These are phyloP conservation scores for Berkeleyomyces basicola DNA, from an alignment of 2,329 filamentous ascomycete species.

Conservation along the genomic window DNA sequence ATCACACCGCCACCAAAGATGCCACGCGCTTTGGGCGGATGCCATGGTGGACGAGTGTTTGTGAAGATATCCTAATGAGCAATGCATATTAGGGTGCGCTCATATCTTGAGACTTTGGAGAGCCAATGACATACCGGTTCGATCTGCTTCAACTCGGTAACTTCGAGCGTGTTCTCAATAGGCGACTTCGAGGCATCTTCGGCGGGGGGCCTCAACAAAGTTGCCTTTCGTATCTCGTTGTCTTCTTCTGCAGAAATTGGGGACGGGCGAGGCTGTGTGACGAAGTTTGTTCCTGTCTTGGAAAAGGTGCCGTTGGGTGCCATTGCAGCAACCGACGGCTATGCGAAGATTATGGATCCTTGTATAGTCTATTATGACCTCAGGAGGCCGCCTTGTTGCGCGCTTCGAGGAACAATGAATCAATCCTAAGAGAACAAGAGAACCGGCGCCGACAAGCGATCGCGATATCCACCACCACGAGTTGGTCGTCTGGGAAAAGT, in stretches of 20 bases:
- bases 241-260: not conserved
- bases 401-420: not conserved
- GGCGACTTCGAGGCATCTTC: constrained; percentile 54
- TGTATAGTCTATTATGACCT: not conserved
- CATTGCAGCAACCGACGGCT: not conserved
- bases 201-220: constrained; percentile 50
- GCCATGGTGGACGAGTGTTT: constrained; percentile 82
- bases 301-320: constrained; percentile 1
- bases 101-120: not conserved
- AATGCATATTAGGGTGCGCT: not conserved
- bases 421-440: not conserved
- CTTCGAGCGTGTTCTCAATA: constrained; percentile 79
- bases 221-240: constrained; percentile 21
- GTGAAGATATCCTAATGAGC: constrained; percentile 66
- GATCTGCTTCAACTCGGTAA: constrained; percentile 62
- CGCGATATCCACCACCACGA: not conserved
- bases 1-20: constrained; percentile 91
- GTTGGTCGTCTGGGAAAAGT: not conserved
- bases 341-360: not conserved
- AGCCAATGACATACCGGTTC: constrained; percentile 41
- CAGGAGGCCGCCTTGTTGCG: no score
- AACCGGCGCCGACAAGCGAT: not conserved
- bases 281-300: not conserved
- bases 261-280: not conserved
- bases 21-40: constrained; percentile 76